Base-by-base conservation (phyloP, 257 asterid genomes). In the Petrea volubilis region DNA sequence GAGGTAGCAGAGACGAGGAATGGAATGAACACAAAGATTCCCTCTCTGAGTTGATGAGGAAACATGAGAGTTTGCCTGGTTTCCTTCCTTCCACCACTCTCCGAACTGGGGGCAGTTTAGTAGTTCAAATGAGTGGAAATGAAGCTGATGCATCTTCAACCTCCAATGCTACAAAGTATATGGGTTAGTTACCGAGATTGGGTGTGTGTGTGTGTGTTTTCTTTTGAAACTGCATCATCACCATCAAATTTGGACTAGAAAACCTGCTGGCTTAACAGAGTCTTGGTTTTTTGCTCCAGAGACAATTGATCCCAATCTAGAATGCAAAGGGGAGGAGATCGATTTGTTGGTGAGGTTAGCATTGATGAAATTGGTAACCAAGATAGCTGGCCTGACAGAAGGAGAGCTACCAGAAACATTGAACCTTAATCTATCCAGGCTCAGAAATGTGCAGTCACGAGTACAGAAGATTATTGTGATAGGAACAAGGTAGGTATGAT, bases 321-420 rank as follows among this genome's bases (percentile, higher is more conserved):
- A 81, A 78, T 83, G 90, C 81, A 78, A 70, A 27, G 91, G 89
- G 29, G 87, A 81, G 70, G 80, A 83, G 71, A 68, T 85, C 9
- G 94, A 85, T 80, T 72, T 83, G 79, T 67, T 78, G 69, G 91
- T 79, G 74, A 85, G 91, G 70, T 78, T 87, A 71, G 94, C 91
- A 41, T 59, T 87, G 77, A 59, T 85, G 47, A 87, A 76, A 77
- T 61, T 79, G 85, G 94, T 81, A 20, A 71, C 73, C 69, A 80
- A 71, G 64, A 73, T 81, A 50, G 52, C 83, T 36, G 94, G 94
- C 78, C 21, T 87, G 60, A 81, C 86, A 1, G 83, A 79, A 73
- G 87, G 77, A 47, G 70, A 62, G 74, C 78, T 87, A 70, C 94
- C 94, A 1, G 94, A 87, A 80, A 87, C 94, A 43, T 63, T 85